Conservation (phyloP, 129 eudicot species). For the Cynara cardunculus region DNA sequence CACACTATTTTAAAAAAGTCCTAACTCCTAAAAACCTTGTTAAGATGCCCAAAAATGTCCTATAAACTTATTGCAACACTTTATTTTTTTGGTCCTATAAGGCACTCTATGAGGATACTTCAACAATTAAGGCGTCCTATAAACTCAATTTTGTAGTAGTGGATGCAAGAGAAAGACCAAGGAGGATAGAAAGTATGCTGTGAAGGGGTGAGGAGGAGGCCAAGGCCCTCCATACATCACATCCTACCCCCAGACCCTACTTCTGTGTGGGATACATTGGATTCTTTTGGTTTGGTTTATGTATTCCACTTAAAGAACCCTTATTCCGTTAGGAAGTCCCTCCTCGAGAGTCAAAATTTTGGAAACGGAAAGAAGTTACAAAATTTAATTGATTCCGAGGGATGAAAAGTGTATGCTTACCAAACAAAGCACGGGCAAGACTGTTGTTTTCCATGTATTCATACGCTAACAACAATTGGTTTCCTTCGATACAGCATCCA, state of each 20-base stretch:
- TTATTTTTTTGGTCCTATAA: too few species aligned
- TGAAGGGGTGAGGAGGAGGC: too few species aligned
- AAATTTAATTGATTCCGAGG: neutral
- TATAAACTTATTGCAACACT: too few species aligned
- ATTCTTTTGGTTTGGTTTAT: neutral
- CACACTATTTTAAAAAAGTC: too few species aligned
- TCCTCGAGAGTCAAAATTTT: neutral
- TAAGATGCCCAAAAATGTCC: too few species aligned
- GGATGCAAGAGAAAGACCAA: too few species aligned
- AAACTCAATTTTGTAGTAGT: too few species aligned
- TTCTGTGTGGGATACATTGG: neutral
- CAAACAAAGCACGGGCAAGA: conserved; percentile 69
- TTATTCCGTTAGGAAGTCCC: neutral
- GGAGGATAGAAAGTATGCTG: too few species aligned
- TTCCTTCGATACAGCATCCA: conserved; percentile 74
- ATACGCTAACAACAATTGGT: conserved; percentile 56
- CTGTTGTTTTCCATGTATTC: conserved; percentile 84
- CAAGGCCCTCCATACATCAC: too few species aligned
- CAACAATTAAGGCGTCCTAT: too few species aligned
- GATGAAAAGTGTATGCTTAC: conserved; percentile 22
- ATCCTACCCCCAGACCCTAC: neutral
- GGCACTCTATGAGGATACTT: too few species aligned
- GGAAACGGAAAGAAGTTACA: neutral
- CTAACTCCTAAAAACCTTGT: too few species aligned
- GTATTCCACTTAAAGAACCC: neutral